Percentiles rank a stretch among this genome's conserved stretches.
These are phyloP conservation scores for Coccomyxa subellipsoidea DNA, from an alignment of 163 green algal species.

Conservation along the genomic window DNA sequence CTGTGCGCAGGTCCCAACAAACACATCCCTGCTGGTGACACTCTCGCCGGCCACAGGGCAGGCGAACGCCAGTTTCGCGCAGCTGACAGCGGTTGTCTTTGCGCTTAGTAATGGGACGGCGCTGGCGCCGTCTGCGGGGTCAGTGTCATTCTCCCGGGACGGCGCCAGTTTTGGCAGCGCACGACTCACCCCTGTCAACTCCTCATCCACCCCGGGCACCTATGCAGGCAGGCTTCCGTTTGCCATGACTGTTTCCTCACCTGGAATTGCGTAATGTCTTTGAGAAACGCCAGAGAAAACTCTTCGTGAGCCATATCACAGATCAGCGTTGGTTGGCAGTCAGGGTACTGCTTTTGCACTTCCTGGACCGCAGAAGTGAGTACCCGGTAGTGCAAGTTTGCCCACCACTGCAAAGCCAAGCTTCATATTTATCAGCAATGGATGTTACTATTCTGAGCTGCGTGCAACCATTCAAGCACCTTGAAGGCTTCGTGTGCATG, in stretches of 20 bases:
- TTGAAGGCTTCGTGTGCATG: neutral
- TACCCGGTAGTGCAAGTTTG: too few species aligned
- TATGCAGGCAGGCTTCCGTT: neutral
- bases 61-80: neutral
- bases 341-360: too few species aligned
- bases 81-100: neutral
- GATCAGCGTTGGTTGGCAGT: too few species aligned
- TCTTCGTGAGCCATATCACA: too few species aligned
- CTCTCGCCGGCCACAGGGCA: neutral
- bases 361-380: too few species aligned
- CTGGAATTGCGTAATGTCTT: too few species aligned
- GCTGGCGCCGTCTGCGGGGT: neutral
- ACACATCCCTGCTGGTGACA: neutral
- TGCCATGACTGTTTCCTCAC: too few species aligned
- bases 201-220: neutral
- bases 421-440: too few species aligned
- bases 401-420: too few species aligned
- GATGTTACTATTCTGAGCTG: too few species aligned
- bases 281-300: too few species aligned
- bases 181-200: neutral
- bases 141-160: neutral
- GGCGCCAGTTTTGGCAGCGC: neutral
- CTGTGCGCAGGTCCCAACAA: constrained; percentile 2
- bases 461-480: too few species aligned
- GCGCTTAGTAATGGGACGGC: neutral